Conservation (phyloP, 257 asterid genomes). For the Solanum okadae region DNA sequence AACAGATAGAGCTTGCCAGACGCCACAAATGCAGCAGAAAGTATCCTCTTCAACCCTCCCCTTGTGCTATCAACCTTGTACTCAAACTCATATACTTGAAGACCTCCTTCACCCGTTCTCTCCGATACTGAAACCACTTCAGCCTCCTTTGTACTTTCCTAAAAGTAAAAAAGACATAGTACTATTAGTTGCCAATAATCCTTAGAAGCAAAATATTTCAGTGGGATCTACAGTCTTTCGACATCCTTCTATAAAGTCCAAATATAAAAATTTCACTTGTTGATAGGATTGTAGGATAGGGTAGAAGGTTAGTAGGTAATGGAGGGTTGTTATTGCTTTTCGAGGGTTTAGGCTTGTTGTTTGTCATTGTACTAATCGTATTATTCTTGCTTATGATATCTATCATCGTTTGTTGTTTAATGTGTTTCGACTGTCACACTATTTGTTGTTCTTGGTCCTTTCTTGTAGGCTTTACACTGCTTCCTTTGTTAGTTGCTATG, state of each 20-base stretch:
- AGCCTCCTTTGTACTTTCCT: constrained; percentile 90
- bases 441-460: neutral
- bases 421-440: neutral
- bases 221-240: neutral
- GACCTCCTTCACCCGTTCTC: constrained; percentile 49
- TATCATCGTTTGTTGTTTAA: neutral
- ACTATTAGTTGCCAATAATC: neutral
- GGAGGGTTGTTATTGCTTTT: neutral
- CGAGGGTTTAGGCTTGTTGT: neutral
- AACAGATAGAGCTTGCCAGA: constrained; percentile 79
- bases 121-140: constrained; percentile 72
- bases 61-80: constrained; percentile 84
- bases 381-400: neutral
- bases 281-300: neutral
- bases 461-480: neutral
- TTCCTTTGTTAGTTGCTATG: neutral
- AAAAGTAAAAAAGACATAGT: neutral
- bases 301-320: neutral
- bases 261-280: neutral
- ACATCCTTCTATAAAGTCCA: neutral
- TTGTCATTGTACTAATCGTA: fast-evolving
- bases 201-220: neutral
- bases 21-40: constrained; percentile 80
- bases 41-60: constrained; percentile 82
- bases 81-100: constrained; percentile 84